Evolutionary conservation across 371 early-diverging fungal species (phyloP), one percentile per base, ranked within the genome.

Genomic region (Blastocladiella emersonii): DNA sequence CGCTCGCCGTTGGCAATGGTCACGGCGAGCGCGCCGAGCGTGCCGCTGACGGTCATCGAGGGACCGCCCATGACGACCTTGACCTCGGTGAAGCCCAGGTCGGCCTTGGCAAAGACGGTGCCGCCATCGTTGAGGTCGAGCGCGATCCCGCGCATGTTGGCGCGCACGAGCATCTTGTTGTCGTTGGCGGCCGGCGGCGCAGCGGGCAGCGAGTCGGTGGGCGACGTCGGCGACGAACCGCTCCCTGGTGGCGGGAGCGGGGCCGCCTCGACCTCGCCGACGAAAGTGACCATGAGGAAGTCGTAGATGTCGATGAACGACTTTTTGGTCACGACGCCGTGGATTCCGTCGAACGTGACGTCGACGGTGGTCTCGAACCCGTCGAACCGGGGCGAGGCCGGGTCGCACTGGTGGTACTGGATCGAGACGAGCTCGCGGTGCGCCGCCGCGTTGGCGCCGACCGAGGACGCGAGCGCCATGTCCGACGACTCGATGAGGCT

Each of bases 51-150:
- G 1, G 78, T 72, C 62, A 90, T 76, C 23, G 82, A 78, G 12
- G 76, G 74, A 6, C 79, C 74, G 17, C 76, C 74, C 64, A 93
- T 66, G 0, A 83, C 66, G 0, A 91, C 79, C 0, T 84, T 74
- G 45, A 90, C 74, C 36, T 88, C 82, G 21, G 90, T 88, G 5
- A 82, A 78, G 0, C 84, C 87, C 8, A 94, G 76, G 21, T 81
- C 79, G 39, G 85, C 80, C 0, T 90, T 85, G 0, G 94, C 91
- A 27, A 95, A 73, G 1, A 85, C 81, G 6, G 72, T 71, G 6
- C 90, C 91, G 63, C 91, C 89, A 63, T 92, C 85, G 65, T 90
- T 89, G n/a, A 95, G 70, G 17, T 89, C 77, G 66, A 94, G 81
- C 48, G 85, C 81, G 27, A 94, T 85, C 64, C 90, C 86, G 35